Conservation (phyloP, 805 yeast species). For the Yarrowia osloensis region DNA sequence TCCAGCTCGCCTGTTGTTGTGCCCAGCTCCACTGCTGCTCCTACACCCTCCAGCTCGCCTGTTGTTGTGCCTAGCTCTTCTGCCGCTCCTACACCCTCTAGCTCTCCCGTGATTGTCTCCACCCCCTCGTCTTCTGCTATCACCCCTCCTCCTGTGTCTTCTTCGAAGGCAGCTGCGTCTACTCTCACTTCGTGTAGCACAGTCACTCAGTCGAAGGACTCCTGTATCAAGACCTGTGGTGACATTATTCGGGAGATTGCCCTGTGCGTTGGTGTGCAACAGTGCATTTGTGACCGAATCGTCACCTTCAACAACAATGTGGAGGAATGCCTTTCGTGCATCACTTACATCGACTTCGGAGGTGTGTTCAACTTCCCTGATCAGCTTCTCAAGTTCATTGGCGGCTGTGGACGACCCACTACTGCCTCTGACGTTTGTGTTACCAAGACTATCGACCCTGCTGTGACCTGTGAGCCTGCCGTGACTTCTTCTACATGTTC, state of each 20-base stretch:
- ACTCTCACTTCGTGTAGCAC: constrained; percentile 8
- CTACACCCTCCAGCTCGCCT: neutral
- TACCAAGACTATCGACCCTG: constrained; percentile 11
- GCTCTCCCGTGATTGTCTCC: neutral
- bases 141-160: neutral
- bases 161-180: neutral
- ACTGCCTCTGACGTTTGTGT: constrained; percentile 11
- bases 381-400: neutral
- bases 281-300: constrained; percentile 12
- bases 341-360: constrained; percentile 4
- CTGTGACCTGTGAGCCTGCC: constrained; percentile 5
- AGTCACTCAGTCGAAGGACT: neutral
- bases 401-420: neutral
- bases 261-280: neutral
- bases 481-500: constrained; percentile 1
- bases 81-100: neutral
- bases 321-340: neutral
- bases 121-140: neutral
- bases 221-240: neutral
- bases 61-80: neutral
- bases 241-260: constrained; percentile 20
- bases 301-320: neutral
- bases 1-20: neutral
- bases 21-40: neutral
- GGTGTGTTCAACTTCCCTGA: neutral